A percentile compares a stretch with the other conserved stretches of the same genome.
phyloP scores from a whole-genome alignment of 805 yeast genomes.

The Sugiyamaella smithiae region DNA sequence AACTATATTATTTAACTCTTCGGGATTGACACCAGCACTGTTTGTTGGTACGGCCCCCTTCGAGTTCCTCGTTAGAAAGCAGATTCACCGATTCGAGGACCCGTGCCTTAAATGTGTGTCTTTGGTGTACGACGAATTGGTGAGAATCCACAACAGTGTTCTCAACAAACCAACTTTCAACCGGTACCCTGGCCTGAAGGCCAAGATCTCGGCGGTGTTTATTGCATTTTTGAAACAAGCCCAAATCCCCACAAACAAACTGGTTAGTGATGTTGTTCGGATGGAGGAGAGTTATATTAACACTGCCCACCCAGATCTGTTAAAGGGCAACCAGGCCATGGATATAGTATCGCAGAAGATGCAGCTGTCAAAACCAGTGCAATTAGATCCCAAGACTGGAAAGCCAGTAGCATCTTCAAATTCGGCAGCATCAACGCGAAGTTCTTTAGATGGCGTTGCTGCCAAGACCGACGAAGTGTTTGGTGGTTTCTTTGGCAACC shows the following conservation, averaged over 20 bases:
- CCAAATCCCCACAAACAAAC: constrained; percentile 78
- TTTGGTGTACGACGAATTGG: constrained; percentile 90
- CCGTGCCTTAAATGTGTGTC: constrained; percentile 87
- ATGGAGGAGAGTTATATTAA: constrained; percentile 92
- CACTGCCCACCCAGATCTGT: constrained; percentile 95
- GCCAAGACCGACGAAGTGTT: constrained; percentile 45
- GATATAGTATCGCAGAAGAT: constrained; percentile 82
- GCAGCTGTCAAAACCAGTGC: constrained; percentile 69
- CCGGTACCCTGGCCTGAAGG: constrained; percentile 91
- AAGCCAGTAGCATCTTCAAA: constrained; percentile 52
- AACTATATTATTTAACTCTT: constrained; percentile 93
- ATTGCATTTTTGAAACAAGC: constrained; percentile 78
- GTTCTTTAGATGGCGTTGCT: constrained; percentile 18
- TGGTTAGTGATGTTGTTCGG: constrained; percentile 77
- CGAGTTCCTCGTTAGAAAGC: constrained; percentile 89
- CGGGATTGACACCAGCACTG: constrained; percentile 92
- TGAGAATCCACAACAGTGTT: constrained; percentile 84
- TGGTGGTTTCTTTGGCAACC: constrained; percentile 91
- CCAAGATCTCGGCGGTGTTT: constrained; percentile 75
- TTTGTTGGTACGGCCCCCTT: constrained; percentile 98
- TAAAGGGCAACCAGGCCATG: constrained; percentile 94
- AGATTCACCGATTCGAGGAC: constrained; percentile 90
- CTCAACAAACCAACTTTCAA: constrained; percentile 75
- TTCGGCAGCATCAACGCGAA: constrained; percentile 20
- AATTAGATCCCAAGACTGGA: constrained; percentile 90